A percentile compares a stretch with the other conserved stretches of the same genome.
Conservation (phyloP, 495 filamentous ascomycete species). For the Hyaloscypha finlandica region DNA sequence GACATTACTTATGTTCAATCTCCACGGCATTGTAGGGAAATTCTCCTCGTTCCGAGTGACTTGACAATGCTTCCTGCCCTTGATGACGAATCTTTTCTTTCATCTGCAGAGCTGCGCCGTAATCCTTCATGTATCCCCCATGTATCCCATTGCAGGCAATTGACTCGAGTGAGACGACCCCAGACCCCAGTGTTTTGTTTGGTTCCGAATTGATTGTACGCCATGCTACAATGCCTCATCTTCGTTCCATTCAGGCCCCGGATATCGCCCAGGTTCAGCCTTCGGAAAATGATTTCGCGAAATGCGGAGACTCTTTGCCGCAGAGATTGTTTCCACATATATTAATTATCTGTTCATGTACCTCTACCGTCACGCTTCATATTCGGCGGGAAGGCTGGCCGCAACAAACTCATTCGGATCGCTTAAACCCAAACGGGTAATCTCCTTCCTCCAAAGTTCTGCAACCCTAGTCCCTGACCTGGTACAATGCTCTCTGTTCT, state of each 20-base stretch:
- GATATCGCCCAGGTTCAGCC: slow-evolving; percentile 9
- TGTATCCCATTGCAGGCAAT: not conserved
- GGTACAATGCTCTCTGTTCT: slow-evolving; percentile 9
- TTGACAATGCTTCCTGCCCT: not conserved
- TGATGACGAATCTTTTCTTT: not conserved
- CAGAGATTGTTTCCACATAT: slow-evolving; percentile 27
- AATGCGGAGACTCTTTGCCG: slow-evolving; percentile 25
- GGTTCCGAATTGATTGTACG: slow-evolving; percentile 11
- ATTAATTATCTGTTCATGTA: slow-evolving; percentile 28
- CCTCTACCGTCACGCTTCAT: slow-evolving; percentile 16
- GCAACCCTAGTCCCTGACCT: slow-evolving; percentile 14
- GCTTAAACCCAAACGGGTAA: slow-evolving; percentile 31
- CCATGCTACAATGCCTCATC: slow-evolving; percentile 12
- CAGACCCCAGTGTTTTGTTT: not conserved
- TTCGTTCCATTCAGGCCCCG: slow-evolving; percentile 3
- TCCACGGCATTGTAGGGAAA: not conserved
- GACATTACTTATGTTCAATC: not conserved
- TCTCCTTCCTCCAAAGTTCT: slow-evolving; percentile 13
- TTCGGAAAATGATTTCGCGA: slow-evolving; percentile 27
- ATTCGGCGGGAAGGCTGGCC: slow-evolving; percentile 18
- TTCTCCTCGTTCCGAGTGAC: not conserved
- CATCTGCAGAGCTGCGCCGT: not conserved
- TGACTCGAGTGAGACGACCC: not conserved
- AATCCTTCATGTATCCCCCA: not conserved
- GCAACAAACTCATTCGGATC: slow-evolving; percentile 15